These are phyloP conservation scores for Aureobasidium namibiae DNA, from an alignment of 2,329 filamentous ascomycete genomes.

Conservation along the genomic window DNA sequence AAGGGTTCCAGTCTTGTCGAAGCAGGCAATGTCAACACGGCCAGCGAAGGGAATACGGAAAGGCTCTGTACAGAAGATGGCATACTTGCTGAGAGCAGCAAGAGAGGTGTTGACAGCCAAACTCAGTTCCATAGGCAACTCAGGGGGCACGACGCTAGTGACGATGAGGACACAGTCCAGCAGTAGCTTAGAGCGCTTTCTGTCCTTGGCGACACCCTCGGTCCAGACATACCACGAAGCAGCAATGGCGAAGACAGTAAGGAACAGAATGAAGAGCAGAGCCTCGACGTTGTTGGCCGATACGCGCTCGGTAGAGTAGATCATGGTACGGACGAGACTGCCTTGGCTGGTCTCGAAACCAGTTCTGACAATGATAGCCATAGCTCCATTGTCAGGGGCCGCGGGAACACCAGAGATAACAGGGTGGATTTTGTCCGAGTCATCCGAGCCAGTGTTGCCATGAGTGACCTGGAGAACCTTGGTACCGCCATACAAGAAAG, in stretches of 20 bases:
- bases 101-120: slow-evolving; percentile 96
- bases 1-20: slow-evolving; percentile 95
- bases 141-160: slow-evolving; percentile 95
- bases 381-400: slow-evolving; percentile 87
- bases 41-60: slow-evolving; percentile 97
- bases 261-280: slow-evolving; percentile 93
- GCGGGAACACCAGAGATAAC: slow-evolving; percentile 66
- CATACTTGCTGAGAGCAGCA: slow-evolving; percentile 85
- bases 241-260: slow-evolving; percentile 90
- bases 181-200: slow-evolving; percentile 93
- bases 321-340: slow-evolving; percentile 96
- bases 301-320: slow-evolving; percentile 96
- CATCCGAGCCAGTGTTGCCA: slow-evolving; percentile 66
- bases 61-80: slow-evolving; percentile 97
- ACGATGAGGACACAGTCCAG: slow-evolving; percentile 96
- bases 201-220: slow-evolving; percentile 86
- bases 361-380: slow-evolving; percentile 93
- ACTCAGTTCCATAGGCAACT: slow-evolving; percentile 95
- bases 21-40: slow-evolving; percentile 91
- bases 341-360: slow-evolving; percentile 98
- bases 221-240: slow-evolving; percentile 99
- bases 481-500: slow-evolving; percentile 93
- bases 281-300: slow-evolving; percentile 98
- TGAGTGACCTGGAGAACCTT: slow-evolving; percentile 95
- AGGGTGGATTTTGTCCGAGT: slow-evolving; percentile 49